Conservation (phyloP, 495 filamentous ascomycete species). For the Peziza echinospora region DNA sequence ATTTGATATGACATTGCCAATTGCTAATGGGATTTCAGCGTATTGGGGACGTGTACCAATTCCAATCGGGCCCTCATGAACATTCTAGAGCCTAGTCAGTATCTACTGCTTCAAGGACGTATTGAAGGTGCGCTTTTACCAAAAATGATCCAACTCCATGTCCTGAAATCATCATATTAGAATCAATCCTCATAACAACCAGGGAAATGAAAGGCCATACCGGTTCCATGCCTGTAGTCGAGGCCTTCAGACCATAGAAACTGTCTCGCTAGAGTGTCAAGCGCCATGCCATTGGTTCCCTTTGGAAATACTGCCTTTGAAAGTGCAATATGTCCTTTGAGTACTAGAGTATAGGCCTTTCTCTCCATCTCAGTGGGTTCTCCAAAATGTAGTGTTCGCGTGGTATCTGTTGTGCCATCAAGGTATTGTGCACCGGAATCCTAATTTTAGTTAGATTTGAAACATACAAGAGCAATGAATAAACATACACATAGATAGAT, state of each 20-base stretch:
- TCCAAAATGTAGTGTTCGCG: slow-evolving; percentile 81
- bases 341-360: slow-evolving; percentile 81
- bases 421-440: slow-evolving; percentile 90
- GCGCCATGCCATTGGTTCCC: slow-evolving; percentile 76
- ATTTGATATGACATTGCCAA: slow-evolving; percentile 87
- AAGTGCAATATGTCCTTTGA: slow-evolving; percentile 88
- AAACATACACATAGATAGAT: slow-evolving; percentile 61
- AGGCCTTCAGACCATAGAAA: slow-evolving; percentile 81
- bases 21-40: slow-evolving; percentile 66
- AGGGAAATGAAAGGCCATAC: too few relatives aligned
- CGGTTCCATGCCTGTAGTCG: slow-evolving; percentile 91
- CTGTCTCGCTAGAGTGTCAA: slow-evolving; percentile 78
- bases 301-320: slow-evolving; percentile 83
- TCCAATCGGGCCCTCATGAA: slow-evolving; percentile 94
- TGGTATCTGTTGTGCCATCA: slow-evolving; percentile 94
- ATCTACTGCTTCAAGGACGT: neutral
- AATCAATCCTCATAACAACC: too few relatives aligned
- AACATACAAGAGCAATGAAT: too few relatives aligned
- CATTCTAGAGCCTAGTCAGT: slow-evolving; percentile 36
- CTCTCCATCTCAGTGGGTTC: slow-evolving; percentile 65
- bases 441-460: too few relatives aligned
- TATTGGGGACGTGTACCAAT: slow-evolving; percentile 83
- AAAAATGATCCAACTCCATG: slow-evolving; percentile 86
- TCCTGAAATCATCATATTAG: too few relatives aligned
- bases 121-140: slow-evolving; percentile 20